Percentiles rank a stretch among this genome's conserved stretches.
These are phyloP conservation scores for Diaporthe ilicicola DNA, from an alignment of 2,329 filamentous ascomycete genomes.

Conservation along the genomic window DNA sequence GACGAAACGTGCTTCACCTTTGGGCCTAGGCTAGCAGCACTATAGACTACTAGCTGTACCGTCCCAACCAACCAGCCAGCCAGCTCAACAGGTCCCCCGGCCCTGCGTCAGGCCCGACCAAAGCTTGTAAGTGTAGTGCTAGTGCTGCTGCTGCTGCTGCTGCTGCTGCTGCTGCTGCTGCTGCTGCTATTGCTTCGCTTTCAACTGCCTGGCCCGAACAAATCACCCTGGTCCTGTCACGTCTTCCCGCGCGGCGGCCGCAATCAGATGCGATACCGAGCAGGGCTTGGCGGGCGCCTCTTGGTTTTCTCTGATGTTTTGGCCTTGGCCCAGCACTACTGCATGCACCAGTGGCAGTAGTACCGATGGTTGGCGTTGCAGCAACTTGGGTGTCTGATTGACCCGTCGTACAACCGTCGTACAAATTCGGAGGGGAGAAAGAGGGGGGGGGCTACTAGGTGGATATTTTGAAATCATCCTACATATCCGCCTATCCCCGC, in stretches of 20 bases:
- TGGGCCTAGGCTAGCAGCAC: no score
- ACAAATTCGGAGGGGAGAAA: not conserved
- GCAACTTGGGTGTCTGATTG: not conserved
- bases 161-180: not conserved
- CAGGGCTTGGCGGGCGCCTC: not conserved
- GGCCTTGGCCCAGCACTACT: not conserved
- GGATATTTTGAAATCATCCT: not conserved
- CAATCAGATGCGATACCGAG: constrained; percentile 20
- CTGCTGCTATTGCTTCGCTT: not conserved
- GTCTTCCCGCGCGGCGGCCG: not conserved
- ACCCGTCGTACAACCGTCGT: not conserved
- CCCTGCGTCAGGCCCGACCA: not conserved
- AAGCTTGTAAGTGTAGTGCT: constrained; percentile 7
- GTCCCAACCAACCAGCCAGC: not conserved
- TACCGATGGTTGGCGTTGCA: not conserved
- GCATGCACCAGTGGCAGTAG: not conserved
- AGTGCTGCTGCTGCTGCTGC: not conserved
- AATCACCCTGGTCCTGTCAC: not conserved
- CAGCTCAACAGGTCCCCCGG: not conserved
- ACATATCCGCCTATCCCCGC: constrained; percentile 20
- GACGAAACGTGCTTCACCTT: not conserved
- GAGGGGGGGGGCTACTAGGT: not conserved
- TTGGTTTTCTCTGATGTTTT: not conserved
- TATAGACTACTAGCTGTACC: no score
- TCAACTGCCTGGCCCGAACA: not conserved